phyloP scores from a whole-genome alignment of 1,284 basidiomycete species.

The Earliella scabrosa region DNA sequence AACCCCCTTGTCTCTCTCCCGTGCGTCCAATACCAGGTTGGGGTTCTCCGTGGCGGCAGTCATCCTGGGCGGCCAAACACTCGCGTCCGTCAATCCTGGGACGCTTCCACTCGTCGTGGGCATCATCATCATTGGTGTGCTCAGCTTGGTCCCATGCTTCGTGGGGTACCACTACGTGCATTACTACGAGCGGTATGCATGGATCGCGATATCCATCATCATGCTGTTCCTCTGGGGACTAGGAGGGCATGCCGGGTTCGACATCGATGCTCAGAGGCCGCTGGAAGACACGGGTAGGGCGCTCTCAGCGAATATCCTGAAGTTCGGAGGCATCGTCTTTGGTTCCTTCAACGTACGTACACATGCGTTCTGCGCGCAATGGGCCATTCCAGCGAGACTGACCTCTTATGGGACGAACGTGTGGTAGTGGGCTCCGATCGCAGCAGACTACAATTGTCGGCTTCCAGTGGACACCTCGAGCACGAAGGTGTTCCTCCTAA shows the following conservation, averaged over 20 bases:
- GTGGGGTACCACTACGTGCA: constrained; percentile 58
- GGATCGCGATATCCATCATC: constrained; percentile 59
- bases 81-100: constrained; percentile 47
- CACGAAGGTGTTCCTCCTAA: constrained; percentile 54
- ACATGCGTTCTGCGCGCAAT: background rate
- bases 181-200: constrained; percentile 64
- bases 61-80: constrained; percentile 52
- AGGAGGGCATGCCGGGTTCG: constrained; percentile 53
- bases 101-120: constrained; percentile 49
- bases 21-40: too few species aligned
- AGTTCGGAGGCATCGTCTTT: constrained; percentile 64
- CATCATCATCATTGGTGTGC: constrained; percentile 48
- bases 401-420: too few species aligned
- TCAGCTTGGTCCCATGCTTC: constrained; percentile 52
- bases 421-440: constrained; percentile 52
- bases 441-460: constrained; percentile 61
- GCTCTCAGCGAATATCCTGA: constrained; percentile 51
- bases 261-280: constrained; percentile 48
- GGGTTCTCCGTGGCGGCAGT: constrained; percentile 50
- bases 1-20: too few species aligned
- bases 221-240: constrained; percentile 61
- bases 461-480: constrained; percentile 49
- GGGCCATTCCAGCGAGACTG: too few species aligned
- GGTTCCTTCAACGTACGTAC: constrained; percentile 48
- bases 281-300: constrained; percentile 50